These are phyloP conservation scores for Panus rudis DNA, from an alignment of 768 basidiomycete genomes.

Conservation along the genomic window DNA sequence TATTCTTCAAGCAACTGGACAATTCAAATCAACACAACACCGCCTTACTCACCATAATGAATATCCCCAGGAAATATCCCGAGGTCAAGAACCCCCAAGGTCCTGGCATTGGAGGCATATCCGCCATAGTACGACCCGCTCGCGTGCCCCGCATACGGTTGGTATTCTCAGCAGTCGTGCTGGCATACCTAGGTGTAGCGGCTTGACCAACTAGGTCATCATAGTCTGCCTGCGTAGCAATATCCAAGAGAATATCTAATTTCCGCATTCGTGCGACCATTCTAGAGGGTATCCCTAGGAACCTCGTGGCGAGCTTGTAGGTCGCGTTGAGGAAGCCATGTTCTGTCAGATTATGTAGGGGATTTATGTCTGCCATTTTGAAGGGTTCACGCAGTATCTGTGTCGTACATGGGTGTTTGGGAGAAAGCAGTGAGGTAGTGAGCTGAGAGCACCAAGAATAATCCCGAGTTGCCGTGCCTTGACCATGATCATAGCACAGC, in stretches of 20 bases:
- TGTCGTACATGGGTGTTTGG: no score
- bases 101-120: slow-evolving; percentile 36
- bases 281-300: slow-evolving; percentile 36
- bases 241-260: slow-evolving; percentile 25
- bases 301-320: slow-evolving; percentile 19
- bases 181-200: slow-evolving; percentile 6
- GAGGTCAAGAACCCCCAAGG: slow-evolving; percentile 72
- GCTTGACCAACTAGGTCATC: neutral
- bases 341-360: no score
- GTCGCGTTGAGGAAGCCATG: slow-evolving; percentile 16
- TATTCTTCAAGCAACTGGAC: neutral
- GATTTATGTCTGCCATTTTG: no score
- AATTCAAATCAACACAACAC: no score
- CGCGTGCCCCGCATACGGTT: slow-evolving; percentile 1
- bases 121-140: slow-evolving; percentile 1
- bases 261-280: slow-evolving; percentile 33
- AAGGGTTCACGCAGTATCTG: no score
- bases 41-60: slow-evolving; percentile 49
- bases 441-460: no score
- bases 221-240: slow-evolving; percentile 6
- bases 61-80: slow-evolving; percentile 59
- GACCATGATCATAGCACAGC: no score
- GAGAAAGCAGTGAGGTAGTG: no score
- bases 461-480: no score
- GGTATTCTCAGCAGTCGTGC: slow-evolving; percentile 2